phyloP scores from a whole-genome alignment of 768 basidiomycete species.

The Pholiota microspora region DNA sequence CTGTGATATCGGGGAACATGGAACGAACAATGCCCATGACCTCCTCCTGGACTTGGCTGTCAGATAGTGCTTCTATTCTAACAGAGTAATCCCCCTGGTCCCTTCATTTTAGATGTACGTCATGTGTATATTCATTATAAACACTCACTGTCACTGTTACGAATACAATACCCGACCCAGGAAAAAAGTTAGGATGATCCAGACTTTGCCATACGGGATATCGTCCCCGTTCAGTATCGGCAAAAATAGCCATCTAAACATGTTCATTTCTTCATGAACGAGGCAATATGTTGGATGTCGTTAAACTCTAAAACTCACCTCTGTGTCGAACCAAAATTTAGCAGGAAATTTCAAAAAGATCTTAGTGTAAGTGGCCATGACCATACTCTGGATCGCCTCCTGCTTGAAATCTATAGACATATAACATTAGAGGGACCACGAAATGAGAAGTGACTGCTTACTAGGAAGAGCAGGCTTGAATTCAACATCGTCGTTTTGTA shows the following conservation, averaged over 20 bases:
- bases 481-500: conserved; percentile 59
- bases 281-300: neutral
- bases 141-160: conserved; percentile 44
- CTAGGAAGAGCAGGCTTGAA: conserved; percentile 55
- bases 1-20: conserved; percentile 55
- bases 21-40: conserved; percentile 52
- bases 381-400: conserved; percentile 63
- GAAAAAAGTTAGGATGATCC: conserved; percentile 56
- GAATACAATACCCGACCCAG: conserved; percentile 57
- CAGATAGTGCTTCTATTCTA: conserved; percentile 53
- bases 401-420: conserved; percentile 41
- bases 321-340: conserved; percentile 53
- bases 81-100: conserved; percentile 63
- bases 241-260: conserved; percentile 54
- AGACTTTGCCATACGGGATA: conserved; percentile 71
- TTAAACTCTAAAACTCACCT: conserved; percentile 21
- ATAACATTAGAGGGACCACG: neutral
- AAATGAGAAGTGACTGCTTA: conserved; percentile 7
- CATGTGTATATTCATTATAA: neutral
- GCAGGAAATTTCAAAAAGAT: conserved; percentile 63
- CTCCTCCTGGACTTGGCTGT: conserved; percentile 46
- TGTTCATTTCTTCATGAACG: neutral
- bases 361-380: conserved; percentile 68
- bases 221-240: conserved; percentile 53
- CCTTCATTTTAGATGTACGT: neutral